A percentile compares a stretch with the other conserved stretches of the same genome.
Evolutionary conservation across 208 protist species (phyloP).

Genomic region (Strigomonas oncopelti): DNA sequence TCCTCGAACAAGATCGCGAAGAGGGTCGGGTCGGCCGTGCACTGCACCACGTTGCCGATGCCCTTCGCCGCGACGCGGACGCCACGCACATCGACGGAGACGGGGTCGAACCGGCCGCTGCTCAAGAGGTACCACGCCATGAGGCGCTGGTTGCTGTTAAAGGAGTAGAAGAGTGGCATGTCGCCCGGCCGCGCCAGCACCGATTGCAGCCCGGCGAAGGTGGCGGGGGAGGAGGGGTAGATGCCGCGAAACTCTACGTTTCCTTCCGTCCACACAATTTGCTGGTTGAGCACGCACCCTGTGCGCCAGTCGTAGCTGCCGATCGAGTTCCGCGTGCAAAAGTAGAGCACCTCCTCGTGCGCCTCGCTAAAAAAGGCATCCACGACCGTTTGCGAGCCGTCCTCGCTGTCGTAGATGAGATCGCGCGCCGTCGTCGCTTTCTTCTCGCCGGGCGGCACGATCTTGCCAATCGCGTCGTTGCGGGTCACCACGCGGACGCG

Average conservation of each 20-base stretch:
- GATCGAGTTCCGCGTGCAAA: constrained; percentile 60
- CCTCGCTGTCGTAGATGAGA: constrained; percentile 64
- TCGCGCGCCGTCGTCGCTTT: constrained; percentile 32
- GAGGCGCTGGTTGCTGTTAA: constrained; percentile 69
- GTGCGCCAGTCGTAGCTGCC: constrained; percentile 80
- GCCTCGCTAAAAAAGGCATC: constrained; percentile 82
- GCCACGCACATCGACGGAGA: constrained; percentile 62
- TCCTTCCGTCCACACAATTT: constrained; percentile 57
- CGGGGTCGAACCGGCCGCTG: constrained; percentile 42
- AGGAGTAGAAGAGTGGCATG: constrained; percentile 75
- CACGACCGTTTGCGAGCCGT: constrained; percentile 58
- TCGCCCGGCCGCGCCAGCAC: not conserved
- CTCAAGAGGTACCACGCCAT: constrained; percentile 62
- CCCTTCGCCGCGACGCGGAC: constrained; percentile 61
- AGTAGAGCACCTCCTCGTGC: constrained; percentile 69
- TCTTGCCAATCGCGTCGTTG: constrained; percentile 23
- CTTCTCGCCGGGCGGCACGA: not conserved
- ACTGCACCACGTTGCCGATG: constrained; percentile 64
- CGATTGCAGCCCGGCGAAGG: not conserved
- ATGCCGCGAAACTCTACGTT: constrained; percentile 72
- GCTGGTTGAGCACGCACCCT: constrained; percentile 68
- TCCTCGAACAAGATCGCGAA: constrained; percentile 80
- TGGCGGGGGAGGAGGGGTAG: constrained; percentile 45
- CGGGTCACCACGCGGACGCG: constrained; percentile 49
- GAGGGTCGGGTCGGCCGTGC: constrained; percentile 31